Conservation (phyloP, 106 monocot species). For the Amphibolis antarctica region DNA sequence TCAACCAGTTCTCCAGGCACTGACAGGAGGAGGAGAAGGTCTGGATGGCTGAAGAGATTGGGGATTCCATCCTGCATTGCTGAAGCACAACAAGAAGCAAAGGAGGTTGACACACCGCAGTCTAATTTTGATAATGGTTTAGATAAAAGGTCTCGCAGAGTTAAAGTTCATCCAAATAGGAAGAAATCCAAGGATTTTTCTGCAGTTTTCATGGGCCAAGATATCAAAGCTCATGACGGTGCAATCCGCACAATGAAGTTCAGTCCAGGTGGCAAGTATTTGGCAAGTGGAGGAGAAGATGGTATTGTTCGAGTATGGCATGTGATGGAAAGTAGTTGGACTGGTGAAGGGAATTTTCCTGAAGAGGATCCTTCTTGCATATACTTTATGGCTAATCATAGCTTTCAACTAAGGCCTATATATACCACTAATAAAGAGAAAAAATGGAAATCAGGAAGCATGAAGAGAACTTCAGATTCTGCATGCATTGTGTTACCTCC, state of each 20-base stretch:
- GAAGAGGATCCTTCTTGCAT: constrained; percentile 53
- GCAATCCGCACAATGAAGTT: constrained; percentile 77
- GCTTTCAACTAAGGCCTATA: constrained; percentile 29
- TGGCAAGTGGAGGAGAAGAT: constrained; percentile 87
- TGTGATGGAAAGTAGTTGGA: constrained; percentile 29
- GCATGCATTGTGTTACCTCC: constrained; percentile 62
- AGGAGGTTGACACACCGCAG: constrained; percentile 6
- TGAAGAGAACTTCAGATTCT: constrained; percentile 28
- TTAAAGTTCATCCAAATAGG: constrained; percentile 39
- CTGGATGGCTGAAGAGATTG: constrained; percentile 53
- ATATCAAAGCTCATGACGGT: constrained; percentile 66
- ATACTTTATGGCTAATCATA: constrained; percentile 39
- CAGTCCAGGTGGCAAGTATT: constrained; percentile 52
- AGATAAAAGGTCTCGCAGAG: constrained; percentile 17
- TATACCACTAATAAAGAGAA: constrained; percentile 24
- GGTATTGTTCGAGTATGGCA: constrained; percentile 69
- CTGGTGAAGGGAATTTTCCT: constrained; percentile 22
- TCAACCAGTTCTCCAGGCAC: constrained; percentile 5
- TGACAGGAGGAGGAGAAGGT: constrained; percentile 12
- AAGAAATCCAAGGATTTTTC: constrained; percentile 76
- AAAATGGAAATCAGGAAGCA: constrained; percentile 14
- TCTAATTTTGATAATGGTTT: constrained; percentile 9
- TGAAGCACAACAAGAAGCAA: constrained; percentile 16
- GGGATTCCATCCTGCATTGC: constrained; percentile 43
- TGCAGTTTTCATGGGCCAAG: constrained; percentile 56